These are phyloP conservation scores for Fusarium sp. DNA, from an alignment of 2,329 filamentous ascomycete genomes.

Conservation along the genomic window DNA sequence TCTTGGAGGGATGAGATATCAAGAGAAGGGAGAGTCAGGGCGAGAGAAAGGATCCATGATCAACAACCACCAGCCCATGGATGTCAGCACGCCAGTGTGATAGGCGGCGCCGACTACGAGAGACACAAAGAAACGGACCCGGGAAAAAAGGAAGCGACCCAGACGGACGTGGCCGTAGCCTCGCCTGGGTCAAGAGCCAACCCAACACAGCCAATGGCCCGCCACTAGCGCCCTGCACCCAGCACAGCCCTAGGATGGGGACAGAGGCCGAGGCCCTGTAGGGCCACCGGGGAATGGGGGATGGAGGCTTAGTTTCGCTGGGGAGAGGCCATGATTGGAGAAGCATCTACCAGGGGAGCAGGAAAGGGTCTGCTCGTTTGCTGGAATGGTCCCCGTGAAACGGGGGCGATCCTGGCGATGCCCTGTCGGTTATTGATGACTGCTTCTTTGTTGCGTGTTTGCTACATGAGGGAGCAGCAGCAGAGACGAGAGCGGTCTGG, in stretches of 20 bases:
- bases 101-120: constrained; percentile 12
- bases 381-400: not conserved
- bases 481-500: not conserved
- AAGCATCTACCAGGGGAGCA: not conserved
- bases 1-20: constrained; percentile 3
- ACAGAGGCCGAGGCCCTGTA: constrained; percentile 14
- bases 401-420: constrained; percentile 10
- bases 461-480: not conserved
- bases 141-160: not conserved
- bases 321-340: constrained; percentile 30
- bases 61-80: constrained; percentile 2
- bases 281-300: constrained; percentile 20
- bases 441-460: constrained; percentile 11
- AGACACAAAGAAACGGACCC: not conserved
- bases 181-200: constrained; percentile 21
- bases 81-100: constrained; percentile 43
- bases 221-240: constrained; percentile 20
- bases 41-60: constrained; percentile 13
- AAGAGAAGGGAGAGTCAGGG: constrained; percentile 22
- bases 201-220: constrained; percentile 1
- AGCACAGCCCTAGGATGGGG: constrained; percentile 40
- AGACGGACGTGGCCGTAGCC: constrained; percentile 30
- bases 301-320: constrained; percentile 15
- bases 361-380: not conserved
- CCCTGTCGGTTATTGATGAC: constrained; percentile 14